Evolutionary conservation across 257 asterid genomes (phyloP).

Genomic region (Misopates orontium): DNA sequence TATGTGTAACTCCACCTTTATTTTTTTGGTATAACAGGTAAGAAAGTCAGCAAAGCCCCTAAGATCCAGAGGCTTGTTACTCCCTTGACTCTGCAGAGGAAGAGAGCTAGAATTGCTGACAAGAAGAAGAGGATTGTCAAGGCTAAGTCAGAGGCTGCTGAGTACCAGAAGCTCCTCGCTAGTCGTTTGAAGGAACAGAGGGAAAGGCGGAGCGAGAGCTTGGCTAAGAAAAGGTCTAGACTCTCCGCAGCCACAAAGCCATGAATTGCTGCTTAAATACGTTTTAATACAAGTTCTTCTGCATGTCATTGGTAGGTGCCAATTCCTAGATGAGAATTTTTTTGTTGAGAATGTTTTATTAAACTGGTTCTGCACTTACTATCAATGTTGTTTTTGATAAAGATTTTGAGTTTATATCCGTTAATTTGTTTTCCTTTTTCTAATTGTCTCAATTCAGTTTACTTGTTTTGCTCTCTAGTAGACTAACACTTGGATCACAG

Average conservation of each 20-base stretch:
- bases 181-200: conserved; percentile 13
- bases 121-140: conserved; percentile 14
- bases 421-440: no score
- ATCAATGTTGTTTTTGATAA: no score
- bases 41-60: conserved; percentile 14
- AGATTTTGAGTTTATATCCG: no score
- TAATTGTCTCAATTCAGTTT: no score
- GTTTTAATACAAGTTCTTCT: no score
- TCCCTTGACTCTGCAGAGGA: conserved; percentile 15
- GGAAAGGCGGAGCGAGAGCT: conserved; percentile 9
- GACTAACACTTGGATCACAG: no score
- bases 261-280: neutral
- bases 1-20: neutral
- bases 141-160: conserved; percentile 16
- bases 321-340: no score
- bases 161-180: conserved; percentile 6
- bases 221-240: conserved; percentile 12
- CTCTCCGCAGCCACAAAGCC: conserved; percentile 12
- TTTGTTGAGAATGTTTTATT: no score
- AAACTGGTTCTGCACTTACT: no score
- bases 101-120: conserved; percentile 11
- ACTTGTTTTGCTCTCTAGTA: no score
- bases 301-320: no score
- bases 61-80: conserved; percentile 13
- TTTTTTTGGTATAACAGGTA: neutral